Evolutionary conservation across 148 eudicot genomes (phyloP), one percentile per base, ranked within the genome.

Genomic region (Amaranthus cruentus): DNA sequence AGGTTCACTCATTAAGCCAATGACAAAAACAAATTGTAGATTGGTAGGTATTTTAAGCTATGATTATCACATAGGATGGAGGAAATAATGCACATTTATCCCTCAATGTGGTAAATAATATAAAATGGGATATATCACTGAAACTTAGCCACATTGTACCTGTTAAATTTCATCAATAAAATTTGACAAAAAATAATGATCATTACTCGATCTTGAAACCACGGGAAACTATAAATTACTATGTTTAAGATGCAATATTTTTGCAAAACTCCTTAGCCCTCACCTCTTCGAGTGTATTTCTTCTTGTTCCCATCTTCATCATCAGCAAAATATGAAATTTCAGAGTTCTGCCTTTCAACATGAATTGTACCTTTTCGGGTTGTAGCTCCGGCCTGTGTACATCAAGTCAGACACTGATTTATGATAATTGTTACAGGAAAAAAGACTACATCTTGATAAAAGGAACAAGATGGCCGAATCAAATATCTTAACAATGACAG

Each of bases 271-370:
- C 74, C 38, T 28, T 28, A 28, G 38, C 38, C 12, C 78, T 85
- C 64, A 95, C 99, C 99, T 83, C 99, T 83, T 77, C 87, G 79
- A 12, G 85, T 72, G 76, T 95, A 95, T 81, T 92, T 95, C 75
- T 90, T 92, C 84, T 74, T 85, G 77, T 95, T 88, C 15, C 79
- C 91, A 79, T 95, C 99, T 85, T 95, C 99, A 82, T 95, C 99
- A 74, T 95, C 99, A 55, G 96, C 96, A 78, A 86, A 92, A 75
- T 95, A 95, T 68, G 87, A 85, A 51, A 80, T 75, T 77, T 95
- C 99, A 79, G 99, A 92, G 75, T 86, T 92, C 74, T 88, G 96
- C 80, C 89, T 86, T 61, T 95, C 99, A 68, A 80, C 88, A 84
- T 92, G 96, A 10, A 81, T 4, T 64, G 87, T 78, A 74, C 76